Evolutionary conservation across 2,329 filamentous ascomycete genomes (phyloP).

Genomic region (Fonsecaea erecta): DNA sequence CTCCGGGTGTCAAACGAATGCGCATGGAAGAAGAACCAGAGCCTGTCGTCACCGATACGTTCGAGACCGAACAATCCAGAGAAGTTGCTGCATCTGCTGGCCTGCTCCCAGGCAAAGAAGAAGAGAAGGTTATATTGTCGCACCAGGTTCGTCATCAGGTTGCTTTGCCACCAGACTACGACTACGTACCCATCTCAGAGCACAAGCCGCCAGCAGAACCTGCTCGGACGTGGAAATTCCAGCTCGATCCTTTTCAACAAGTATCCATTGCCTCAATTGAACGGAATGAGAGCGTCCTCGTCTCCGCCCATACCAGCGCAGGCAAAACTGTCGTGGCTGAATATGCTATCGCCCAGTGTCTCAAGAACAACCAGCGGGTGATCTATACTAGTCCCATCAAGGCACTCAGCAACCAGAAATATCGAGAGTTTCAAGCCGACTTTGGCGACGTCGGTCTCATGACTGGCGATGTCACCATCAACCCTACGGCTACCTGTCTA

Average conservation of each 20-base stretch:
- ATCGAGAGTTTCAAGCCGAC: slow-evolving; percentile 90
- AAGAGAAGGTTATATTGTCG: slow-evolving; percentile 76
- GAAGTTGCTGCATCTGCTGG: slow-evolving; percentile 82
- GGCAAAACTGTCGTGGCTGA: slow-evolving; percentile 98
- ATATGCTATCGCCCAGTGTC: slow-evolving; percentile 95
- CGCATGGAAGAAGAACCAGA: slow-evolving; percentile 66
- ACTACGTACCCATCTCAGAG: slow-evolving; percentile 91
- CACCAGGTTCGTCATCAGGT: slow-evolving; percentile 99
- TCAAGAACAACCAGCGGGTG: slow-evolving; percentile 96
- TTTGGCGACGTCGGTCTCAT: slow-evolving; percentile 97
- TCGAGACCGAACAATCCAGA: slow-evolving; percentile 92
- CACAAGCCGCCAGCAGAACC: slow-evolving; percentile 89
- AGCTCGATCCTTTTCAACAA: slow-evolving; percentile 95
- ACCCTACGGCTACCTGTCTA: slow-evolving; percentile 94
- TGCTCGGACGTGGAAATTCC: slow-evolving; percentile 83
- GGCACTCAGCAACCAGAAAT: slow-evolving; percentile 97
- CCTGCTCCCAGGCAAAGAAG: slow-evolving; percentile 65
- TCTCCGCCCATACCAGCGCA: slow-evolving; percentile 95
- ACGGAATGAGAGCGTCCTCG: slow-evolving; percentile 91
- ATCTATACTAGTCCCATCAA: slow-evolving; percentile 99
- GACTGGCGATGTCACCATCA: slow-evolving; percentile 99
- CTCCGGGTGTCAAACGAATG: slow-evolving; percentile 53
- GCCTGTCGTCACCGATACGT: slow-evolving; percentile 87
- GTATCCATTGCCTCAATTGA: slow-evolving; percentile 94
- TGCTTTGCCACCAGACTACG: slow-evolving; percentile 88